These are phyloP conservation scores for Coemansia sp. DNA, from an alignment of 192 early-diverging fungal species.

Conservation along the genomic window DNA sequence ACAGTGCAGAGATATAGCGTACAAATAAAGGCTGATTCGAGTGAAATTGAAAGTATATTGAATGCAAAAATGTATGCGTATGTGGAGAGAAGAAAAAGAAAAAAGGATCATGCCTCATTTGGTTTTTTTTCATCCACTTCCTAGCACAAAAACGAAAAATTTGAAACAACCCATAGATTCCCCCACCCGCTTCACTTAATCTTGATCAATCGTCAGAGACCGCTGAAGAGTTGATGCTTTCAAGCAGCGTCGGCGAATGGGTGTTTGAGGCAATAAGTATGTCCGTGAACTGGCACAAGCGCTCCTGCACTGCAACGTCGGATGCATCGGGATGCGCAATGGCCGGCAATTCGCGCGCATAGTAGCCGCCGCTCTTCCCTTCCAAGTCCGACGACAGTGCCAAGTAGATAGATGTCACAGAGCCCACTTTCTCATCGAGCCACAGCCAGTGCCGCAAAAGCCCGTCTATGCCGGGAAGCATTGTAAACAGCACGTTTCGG, in stretches of 20 bases:
- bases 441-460: conserved; percentile 37
- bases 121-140: background rate
- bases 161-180: background rate
- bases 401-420: conserved; percentile 36
- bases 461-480: conserved; percentile 44
- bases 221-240: conserved; percentile 33
- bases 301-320: conserved; percentile 26
- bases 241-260: conserved; percentile 29
- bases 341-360: conserved; percentile 46
- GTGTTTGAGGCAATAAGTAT: conserved; percentile 46
- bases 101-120: background rate
- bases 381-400: conserved; percentile 43
- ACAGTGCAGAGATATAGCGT: background rate
- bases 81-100: background rate
- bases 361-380: conserved; percentile 38
- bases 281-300: conserved; percentile 44
- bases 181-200: background rate
- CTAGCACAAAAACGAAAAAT: too few relatives aligned
- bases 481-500: conserved; percentile 40
- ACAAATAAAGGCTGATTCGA: background rate
- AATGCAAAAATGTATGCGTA: conserved; percentile 1
- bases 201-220: background rate
- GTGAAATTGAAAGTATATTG: background rate
- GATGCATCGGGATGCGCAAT: conserved; percentile 27
- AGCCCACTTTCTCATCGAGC: conserved; percentile 39